Evolutionary conservation across 31 red algal genomes (phyloP).

Genomic region (Bonnemaisonia californica): DNA sequence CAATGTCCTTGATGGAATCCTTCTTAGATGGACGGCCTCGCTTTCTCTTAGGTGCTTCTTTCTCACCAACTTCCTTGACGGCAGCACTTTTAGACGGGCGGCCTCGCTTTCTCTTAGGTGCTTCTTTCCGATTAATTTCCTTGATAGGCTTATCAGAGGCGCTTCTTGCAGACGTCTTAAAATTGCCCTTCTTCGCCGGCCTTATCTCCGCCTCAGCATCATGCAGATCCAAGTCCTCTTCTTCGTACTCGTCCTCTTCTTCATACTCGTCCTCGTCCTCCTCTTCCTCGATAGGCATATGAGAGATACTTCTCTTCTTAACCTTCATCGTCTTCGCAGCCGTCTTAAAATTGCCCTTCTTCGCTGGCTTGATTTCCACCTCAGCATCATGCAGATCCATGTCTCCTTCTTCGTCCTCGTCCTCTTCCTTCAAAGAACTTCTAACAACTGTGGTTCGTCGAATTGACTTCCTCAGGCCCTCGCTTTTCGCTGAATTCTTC

Average conservation of each 20-base stretch:
- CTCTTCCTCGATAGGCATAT: no score
- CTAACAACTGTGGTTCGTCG: neutral
- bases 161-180: neutral
- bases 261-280: neutral
- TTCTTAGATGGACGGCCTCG: no score
- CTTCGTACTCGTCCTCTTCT: neutral
- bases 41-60: no score
- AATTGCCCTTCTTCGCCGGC: neutral
- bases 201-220: neutral
- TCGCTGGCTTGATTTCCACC: neutral
- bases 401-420: neutral
- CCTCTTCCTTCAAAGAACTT: neutral
- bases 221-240: neutral
- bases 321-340: neutral
- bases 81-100: no score
- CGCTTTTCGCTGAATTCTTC: neutral
- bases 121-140: neutral
- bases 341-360: neutral
- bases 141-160: neutral
- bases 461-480: neutral
- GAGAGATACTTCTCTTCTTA: no score
- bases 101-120: no score
- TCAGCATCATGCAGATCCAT: neutral
- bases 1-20: no score
- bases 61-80: neutral